Percentiles rank a stretch among this genome's conserved stretches.
These are phyloP conservation scores for Fusarium proliferatum DNA, from an alignment of 2,329 filamentous ascomycete species.

Conservation along the genomic window DNA sequence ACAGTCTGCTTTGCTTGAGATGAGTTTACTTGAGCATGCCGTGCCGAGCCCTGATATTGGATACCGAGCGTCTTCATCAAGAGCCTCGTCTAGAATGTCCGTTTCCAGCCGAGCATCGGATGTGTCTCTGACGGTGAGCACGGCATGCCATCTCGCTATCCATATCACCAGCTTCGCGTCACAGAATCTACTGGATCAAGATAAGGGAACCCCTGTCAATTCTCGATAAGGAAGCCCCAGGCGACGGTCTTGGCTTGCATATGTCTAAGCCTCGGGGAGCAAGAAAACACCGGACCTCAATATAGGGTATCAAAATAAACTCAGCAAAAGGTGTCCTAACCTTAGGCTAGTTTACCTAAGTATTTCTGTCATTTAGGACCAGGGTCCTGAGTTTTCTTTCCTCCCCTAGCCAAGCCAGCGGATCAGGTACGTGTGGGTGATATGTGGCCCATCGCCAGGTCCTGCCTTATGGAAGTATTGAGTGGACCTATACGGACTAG, in stretches of 20 bases:
- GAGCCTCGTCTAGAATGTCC: not conserved
- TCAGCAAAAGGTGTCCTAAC: too few species aligned
- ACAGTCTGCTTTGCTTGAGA: not conserved
- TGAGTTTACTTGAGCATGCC: not conserved
- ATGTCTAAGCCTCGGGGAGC: not conserved
- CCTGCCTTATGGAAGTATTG: not conserved
- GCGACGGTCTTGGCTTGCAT: not conserved
- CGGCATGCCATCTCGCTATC: too few species aligned
- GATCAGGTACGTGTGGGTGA: not conserved
- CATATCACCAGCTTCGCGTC: too few species aligned
- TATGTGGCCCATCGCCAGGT: not conserved
- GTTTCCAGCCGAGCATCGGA: too few species aligned
- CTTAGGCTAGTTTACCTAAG: too few species aligned
- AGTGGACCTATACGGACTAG: not conserved
- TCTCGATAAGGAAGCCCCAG: not conserved
- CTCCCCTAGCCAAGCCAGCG: not conserved
- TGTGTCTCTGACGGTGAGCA: too few species aligned
- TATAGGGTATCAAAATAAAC: too few species aligned
- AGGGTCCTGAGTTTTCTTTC: too few species aligned
- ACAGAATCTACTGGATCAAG: not conserved
- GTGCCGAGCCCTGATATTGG: not conserved
- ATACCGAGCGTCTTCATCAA: not conserved
- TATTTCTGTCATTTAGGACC: too few species aligned
- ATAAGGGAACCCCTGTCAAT: not conserved
- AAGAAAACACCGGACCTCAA: too few species aligned